Evolutionary conservation across 352 stramenopile genomes (phyloP).

Genomic region (Blastocystis sp.): DNA sequence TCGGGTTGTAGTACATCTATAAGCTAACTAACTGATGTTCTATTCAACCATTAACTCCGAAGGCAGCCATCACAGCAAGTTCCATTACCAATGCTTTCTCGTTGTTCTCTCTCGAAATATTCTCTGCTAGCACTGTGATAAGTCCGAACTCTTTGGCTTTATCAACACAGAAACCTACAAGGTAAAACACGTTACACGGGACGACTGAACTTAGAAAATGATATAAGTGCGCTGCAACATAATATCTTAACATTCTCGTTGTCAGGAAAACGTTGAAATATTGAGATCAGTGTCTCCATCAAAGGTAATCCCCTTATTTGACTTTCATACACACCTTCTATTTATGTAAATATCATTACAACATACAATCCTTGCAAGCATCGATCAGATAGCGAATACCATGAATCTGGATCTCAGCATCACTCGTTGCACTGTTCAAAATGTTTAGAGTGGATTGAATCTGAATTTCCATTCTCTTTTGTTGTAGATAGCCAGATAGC

Average conservation of each 20-base stretch:
- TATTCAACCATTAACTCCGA: background rate
- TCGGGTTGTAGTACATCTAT: background rate
- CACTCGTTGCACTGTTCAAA: background rate
- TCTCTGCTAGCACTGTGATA: background rate
- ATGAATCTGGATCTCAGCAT: slow-evolving; percentile 14
- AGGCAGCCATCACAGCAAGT: background rate
- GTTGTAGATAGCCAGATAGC: background rate
- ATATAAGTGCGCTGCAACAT: slow-evolving; percentile 11
- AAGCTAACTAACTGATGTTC: background rate
- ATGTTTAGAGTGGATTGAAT: slow-evolving; percentile 52
- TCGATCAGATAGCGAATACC: slow-evolving; percentile 24
- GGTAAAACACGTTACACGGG: background rate
- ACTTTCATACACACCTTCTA: background rate
- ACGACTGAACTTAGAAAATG: background rate
- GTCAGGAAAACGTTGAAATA: background rate
- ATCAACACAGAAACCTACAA: slow-evolving; percentile 21
- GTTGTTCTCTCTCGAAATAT: background rate
- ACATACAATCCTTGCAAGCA: background rate
- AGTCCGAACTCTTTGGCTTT: background rate
- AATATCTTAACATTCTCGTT: background rate
- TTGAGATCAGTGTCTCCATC: slow-evolving; percentile 14
- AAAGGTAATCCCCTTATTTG: slow-evolving; percentile 23
- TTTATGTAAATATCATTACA: background rate
- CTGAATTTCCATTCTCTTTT: slow-evolving; percentile 16
- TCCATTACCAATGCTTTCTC: background rate